Conservation (phyloP, 2,329 filamentous ascomycete genomes). For the Dichotomopilus funicola region DNA sequence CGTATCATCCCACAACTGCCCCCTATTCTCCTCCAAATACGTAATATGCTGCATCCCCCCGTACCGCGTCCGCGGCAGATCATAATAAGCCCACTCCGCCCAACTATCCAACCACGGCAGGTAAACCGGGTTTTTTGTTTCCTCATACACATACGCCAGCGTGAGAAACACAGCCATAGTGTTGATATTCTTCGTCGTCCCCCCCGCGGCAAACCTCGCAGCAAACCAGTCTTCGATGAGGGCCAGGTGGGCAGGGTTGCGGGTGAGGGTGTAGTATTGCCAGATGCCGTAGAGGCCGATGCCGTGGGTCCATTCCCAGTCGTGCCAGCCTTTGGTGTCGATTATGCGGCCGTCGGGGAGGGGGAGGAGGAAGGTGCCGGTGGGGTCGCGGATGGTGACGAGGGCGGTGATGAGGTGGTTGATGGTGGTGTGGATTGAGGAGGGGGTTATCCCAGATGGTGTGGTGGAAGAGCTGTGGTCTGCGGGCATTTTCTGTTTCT, state of each 20-base stretch:
- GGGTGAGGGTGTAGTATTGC: slow-evolving; percentile 72
- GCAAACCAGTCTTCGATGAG: slow-evolving; percentile 71
- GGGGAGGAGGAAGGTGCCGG: slow-evolving; percentile 65
- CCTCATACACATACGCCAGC: slow-evolving; percentile 71
- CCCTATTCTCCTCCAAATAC: slow-evolving; percentile 61
- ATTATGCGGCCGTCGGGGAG: slow-evolving; percentile 69
- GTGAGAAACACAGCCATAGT: slow-evolving; percentile 76
- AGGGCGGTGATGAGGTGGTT: slow-evolving; percentile 64
- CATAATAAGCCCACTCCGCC: slow-evolving; percentile 78
- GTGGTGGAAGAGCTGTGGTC: slow-evolving; percentile 34
- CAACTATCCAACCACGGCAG: slow-evolving; percentile 72
- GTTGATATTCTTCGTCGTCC: slow-evolving; percentile 80
- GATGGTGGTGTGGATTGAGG: slow-evolving; percentile 50
- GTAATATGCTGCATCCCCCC: slow-evolving; percentile 72
- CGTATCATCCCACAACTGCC: slow-evolving; percentile 80
- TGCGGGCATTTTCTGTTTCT: background rate
- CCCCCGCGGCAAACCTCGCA: slow-evolving; percentile 60
- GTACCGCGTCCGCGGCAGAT: slow-evolving; percentile 63
- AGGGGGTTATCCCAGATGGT: slow-evolving; percentile 40
- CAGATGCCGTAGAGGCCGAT: slow-evolving; percentile 75
- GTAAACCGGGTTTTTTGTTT: slow-evolving; percentile 61
- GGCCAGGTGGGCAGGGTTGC: slow-evolving; percentile 50
- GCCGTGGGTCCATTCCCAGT: slow-evolving; percentile 80
- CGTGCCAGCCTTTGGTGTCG: slow-evolving; percentile 78
- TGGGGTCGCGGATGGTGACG: slow-evolving; percentile 69